Base-by-base conservation (phyloP, 805 yeast genomes). In the Lipomyces sp. region DNA sequence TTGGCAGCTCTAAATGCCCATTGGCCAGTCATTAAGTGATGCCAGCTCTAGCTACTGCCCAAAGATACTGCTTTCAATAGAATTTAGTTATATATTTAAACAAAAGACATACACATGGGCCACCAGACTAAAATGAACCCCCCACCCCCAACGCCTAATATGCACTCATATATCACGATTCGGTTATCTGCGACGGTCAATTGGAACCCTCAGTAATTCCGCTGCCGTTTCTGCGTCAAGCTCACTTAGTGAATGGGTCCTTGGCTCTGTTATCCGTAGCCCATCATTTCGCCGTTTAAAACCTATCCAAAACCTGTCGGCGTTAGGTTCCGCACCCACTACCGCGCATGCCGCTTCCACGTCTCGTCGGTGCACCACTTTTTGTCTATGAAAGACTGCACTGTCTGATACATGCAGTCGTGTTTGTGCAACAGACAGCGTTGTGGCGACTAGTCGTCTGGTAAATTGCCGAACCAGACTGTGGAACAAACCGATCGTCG, bases 281-380 rank as follows among this genome's bases (percentile, higher is more conserved):
- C n/a, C 34, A 7, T 51, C 34, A 51, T 63, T 63, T 24, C 65
- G 65, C 15, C 18, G 29, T 18, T 45, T 24, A 15, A 63, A 39
- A 5, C 32, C 45, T 15, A 13, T 18, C 65, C 65, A 63, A 18
- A 63, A 63, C 51, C 18, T 7, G 6, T 33, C 13, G 18, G 59
- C 11, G 35, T 53, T 35, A 11, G 29, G 7, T 6, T 48, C 42
- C 6, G 59, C 53, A 11, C 69, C 69, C 13, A 67, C 60, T 4
- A 64, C 42, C n/a, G 60, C 33, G 33, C 66, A 64, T 18, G 70
- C 70, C 6, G 57, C 65, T 15, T 60, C 55, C 4, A 67, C 59
- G 35, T 67, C 70, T 2, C 34, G 32, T 2, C 50, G 54, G 37
- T 54, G 32, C 10, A 67, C 35, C 13, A 30, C 60, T 24, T 34